Conservation (phyloP, 495 filamentous ascomycete species). For the Podospora bellae-mahoneyi region DNA sequence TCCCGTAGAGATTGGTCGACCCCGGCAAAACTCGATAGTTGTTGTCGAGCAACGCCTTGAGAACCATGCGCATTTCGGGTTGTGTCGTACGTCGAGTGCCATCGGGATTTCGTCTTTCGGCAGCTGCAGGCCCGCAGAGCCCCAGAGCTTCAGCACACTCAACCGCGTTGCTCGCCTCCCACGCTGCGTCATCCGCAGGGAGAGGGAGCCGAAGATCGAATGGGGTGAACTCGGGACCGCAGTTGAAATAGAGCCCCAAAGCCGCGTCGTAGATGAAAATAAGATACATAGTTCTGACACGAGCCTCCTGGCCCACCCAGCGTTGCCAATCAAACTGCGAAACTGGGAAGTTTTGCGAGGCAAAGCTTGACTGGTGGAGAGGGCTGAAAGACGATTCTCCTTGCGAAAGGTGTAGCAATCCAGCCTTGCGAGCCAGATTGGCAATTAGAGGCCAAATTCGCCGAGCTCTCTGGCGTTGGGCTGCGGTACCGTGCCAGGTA, state of each 20-base stretch:
- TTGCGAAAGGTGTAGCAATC: constrained; percentile 48
- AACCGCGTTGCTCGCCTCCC: constrained; percentile 53
- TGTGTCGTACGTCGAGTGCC: constrained; percentile 59
- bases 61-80: constrained; percentile 51
- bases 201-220: constrained; percentile 57
- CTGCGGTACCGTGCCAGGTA: constrained; percentile 60
- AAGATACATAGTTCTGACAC: constrained; percentile 58
- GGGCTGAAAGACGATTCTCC: constrained; percentile 36
- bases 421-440: constrained; percentile 47
- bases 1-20: constrained; percentile 62
- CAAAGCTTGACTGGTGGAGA: constrained; percentile 45
- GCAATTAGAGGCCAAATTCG: constrained; percentile 52
- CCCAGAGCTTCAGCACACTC: constrained; percentile 62
- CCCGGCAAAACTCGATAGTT: constrained; percentile 50
- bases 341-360: constrained; percentile 32
- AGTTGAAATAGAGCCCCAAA: constrained; percentile 64
- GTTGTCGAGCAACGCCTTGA: constrained; percentile 54
- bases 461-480: constrained; percentile 55
- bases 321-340: constrained; percentile 53
- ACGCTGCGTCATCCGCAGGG: constrained; percentile 64
- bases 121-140: constrained; percentile 46
- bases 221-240: constrained; percentile 51
- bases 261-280: constrained; percentile 57
- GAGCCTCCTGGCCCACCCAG: constrained; percentile 68
- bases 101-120: constrained; percentile 48